These are phyloP conservation scores for Stachybotrys chartarum DNA, from an alignment of 2,329 filamentous ascomycete species.

Conservation along the genomic window DNA sequence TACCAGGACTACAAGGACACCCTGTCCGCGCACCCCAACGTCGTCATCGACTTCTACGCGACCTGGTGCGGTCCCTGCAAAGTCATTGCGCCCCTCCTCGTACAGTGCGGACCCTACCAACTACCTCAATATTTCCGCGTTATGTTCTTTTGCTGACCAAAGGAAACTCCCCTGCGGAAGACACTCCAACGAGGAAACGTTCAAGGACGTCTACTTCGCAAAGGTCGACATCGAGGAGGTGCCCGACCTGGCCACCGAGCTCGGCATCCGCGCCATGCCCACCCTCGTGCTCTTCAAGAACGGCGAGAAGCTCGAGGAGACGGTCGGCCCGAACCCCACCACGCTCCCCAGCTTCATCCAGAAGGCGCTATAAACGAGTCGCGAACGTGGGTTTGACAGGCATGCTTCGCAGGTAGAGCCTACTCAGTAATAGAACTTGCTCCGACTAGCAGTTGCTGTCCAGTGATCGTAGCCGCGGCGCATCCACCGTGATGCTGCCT, in stretches of 20 bases:
- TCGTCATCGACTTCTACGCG: conserved; percentile 81
- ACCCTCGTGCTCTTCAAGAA: conserved; percentile 81
- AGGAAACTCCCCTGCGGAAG: conserved; percentile 4
- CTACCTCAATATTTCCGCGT: neutral
- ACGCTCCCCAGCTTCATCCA: neutral
- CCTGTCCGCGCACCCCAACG: conserved; percentile 40
- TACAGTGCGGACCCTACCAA: conserved; percentile 12
- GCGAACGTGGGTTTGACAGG: neutral
- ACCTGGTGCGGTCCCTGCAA: conserved; percentile 94
- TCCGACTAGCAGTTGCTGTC: neutral
- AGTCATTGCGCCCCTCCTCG: conserved; percentile 68
- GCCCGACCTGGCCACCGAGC: conserved; percentile 64
- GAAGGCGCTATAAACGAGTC: neutral
- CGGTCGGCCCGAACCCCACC: conserved; percentile 72
- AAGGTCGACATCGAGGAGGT: conserved; percentile 87
- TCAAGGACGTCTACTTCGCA: conserved; percentile 64
- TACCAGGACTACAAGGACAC: conserved; percentile 49
- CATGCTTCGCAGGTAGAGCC: no score
- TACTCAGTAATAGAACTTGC: no score
- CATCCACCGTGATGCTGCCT: conserved; percentile 31
- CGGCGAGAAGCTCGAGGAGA: conserved; percentile 62
- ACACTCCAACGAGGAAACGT: conserved; percentile 29
- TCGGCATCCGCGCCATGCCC: conserved; percentile 83
- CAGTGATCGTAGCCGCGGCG: neutral
- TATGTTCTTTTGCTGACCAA: neutral